Percentiles rank a stretch among this genome's conserved stretches.
Evolutionary conservation across 306 rosid genomes (phyloP).

Genomic region (Castanospermum australe): DNA sequence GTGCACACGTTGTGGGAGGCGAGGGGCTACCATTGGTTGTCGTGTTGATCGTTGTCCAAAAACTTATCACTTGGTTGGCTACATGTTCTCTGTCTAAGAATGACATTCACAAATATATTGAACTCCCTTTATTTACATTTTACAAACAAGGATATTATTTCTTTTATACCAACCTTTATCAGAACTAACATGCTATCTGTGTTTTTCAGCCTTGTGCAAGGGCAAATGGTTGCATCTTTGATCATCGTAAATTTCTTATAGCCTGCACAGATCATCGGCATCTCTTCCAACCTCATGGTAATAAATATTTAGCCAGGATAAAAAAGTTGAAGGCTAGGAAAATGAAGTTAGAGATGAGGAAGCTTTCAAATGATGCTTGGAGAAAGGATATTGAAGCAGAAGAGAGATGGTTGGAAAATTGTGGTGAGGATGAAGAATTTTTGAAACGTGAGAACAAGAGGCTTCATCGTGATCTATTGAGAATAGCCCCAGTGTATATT

Average conservation of each 20-base stretch:
- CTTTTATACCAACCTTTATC: slow-evolving; percentile 6
- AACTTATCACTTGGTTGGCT: slow-evolving; percentile 96
- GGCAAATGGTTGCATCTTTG: slow-evolving; percentile 90
- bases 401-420: slow-evolving; percentile 96
- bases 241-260: slow-evolving; percentile 97
- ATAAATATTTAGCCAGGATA: slow-evolving; percentile 58
- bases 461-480: slow-evolving; percentile 93
- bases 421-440: slow-evolving; percentile 99
- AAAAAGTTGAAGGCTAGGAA: slow-evolving; percentile 85
- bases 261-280: slow-evolving; percentile 96
- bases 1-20: slow-evolving; percentile 94
- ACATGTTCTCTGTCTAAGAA: slow-evolving; percentile 16
- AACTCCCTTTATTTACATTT: slow-evolving; percentile 14
- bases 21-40: slow-evolving; percentile 97
- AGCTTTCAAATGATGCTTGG: slow-evolving; percentile 73
- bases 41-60: slow-evolving; percentile 97
- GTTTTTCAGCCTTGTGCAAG: slow-evolving; percentile 94
- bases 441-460: slow-evolving; percentile 97
- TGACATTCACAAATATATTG: background rate
- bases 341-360: slow-evolving; percentile 83
- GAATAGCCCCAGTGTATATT: slow-evolving; percentile 93
- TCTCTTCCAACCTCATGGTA: slow-evolving; percentile 83
- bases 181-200: slow-evolving; percentile 23
- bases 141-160: background rate
- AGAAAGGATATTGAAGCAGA: slow-evolving; percentile 90